A percentile compares a stretch with the other conserved stretches of the same genome.
Conservation (phyloP, 257 asterid genomes). For the Cinchona pubescens region DNA sequence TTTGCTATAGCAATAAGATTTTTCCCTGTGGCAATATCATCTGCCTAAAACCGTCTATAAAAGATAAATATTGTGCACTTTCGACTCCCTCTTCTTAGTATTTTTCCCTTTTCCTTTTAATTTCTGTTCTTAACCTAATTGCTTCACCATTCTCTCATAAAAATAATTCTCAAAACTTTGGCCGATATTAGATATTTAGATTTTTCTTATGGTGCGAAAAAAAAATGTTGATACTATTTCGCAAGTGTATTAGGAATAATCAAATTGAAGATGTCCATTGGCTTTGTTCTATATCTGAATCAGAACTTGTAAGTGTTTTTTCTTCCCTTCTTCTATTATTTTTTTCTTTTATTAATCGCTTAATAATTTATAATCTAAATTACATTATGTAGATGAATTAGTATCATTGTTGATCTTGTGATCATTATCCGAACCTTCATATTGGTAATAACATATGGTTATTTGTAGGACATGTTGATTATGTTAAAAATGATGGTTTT, state of each 20-base stretch:
- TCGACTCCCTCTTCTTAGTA: too few relatives aligned
- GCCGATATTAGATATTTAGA: not conserved
- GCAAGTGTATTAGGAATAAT: slow-evolving; percentile 30
- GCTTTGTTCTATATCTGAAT: slow-evolving; percentile 73
- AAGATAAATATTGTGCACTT: too few relatives aligned
- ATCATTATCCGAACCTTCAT: not conserved
- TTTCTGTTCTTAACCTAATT: too few relatives aligned
- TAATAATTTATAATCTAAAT: too few relatives aligned
- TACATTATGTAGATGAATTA: too few relatives aligned
- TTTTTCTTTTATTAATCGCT: too few relatives aligned
- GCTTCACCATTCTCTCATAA: not conserved
- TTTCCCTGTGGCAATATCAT: too few relatives aligned
- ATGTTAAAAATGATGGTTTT: slow-evolving; percentile 50
- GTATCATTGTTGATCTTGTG: not conserved
- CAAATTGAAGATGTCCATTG: slow-evolving; percentile 64
- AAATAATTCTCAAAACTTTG: not conserved
- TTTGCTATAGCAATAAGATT: too few relatives aligned
- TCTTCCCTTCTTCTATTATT: too few relatives aligned
- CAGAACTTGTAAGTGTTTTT: slow-evolving; percentile 58
- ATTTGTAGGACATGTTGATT: slow-evolving; percentile 46
- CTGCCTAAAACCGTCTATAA: too few relatives aligned
- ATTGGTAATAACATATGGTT: not conserved
- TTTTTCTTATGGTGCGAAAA: not conserved
- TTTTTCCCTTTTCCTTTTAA: too few relatives aligned
- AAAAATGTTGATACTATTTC: not conserved